Evolutionary conservation across 2,329 filamentous ascomycete genomes (phyloP).

Genomic region (Colletotrichum cereale): DNA sequence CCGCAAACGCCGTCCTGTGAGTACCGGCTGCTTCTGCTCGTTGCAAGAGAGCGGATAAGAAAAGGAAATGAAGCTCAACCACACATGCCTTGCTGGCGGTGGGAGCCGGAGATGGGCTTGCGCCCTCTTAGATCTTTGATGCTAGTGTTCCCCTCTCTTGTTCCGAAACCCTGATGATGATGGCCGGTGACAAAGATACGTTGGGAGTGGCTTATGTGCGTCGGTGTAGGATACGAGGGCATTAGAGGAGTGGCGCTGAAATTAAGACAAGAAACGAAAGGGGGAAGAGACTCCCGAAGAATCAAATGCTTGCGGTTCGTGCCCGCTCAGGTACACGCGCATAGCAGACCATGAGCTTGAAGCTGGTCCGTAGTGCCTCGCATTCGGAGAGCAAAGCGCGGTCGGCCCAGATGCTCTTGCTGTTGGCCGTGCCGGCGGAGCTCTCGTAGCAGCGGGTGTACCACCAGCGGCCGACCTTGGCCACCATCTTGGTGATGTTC

Average conservation of each 20-base stretch:
- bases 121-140: slow-evolving; percentile 38
- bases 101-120: slow-evolving; percentile 30
- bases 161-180: slow-evolving; percentile 13
- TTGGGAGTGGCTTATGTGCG: slow-evolving; percentile 11
- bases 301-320: slow-evolving; percentile 62
- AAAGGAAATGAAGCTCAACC: neutral
- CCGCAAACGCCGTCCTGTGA: slow-evolving; percentile 32
- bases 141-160: slow-evolving; percentile 13
- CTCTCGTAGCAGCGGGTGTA: slow-evolving; percentile 93
- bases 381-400: slow-evolving; percentile 83
- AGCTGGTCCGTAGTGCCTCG: slow-evolving; percentile 85
- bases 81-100: neutral
- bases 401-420: slow-evolving; percentile 82
- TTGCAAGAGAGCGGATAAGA: neutral
- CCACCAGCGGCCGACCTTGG: slow-evolving; percentile 95
- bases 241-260: slow-evolving; percentile 7
- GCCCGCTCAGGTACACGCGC: slow-evolving; percentile 80
- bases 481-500: slow-evolving; percentile 91
- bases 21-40: slow-evolving; percentile 28
- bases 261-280: slow-evolving; percentile 8
- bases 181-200: slow-evolving; percentile 14
- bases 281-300: neutral
- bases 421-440: slow-evolving; percentile 62
- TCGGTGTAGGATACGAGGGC: neutral
- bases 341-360: slow-evolving; percentile 92